Percentiles rank a stretch among this genome's conserved stretches.
Conservation (phyloP, 495 filamentous ascomycete genomes). For the Astrothelium subdiscretum region DNA sequence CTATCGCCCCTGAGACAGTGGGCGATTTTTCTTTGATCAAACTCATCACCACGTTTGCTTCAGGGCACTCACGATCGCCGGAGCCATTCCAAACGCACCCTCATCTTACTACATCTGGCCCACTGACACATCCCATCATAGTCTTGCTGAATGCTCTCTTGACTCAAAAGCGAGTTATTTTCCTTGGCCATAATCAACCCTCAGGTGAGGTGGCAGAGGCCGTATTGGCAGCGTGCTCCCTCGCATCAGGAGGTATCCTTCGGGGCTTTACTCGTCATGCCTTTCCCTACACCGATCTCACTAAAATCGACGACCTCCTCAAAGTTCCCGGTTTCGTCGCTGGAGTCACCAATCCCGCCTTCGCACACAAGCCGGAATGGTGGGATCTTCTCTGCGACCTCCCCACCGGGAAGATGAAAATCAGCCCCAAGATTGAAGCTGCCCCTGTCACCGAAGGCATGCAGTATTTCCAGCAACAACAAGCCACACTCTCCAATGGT, state of each 20-base stretch:
- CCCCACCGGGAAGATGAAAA: constrained; percentile 83
- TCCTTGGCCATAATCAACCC: constrained; percentile 87
- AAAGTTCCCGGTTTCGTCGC: constrained; percentile 96
- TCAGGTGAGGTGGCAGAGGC: constrained; percentile 93
- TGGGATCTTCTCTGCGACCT: constrained; percentile 97
- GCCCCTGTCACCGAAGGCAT: constrained; percentile 72
- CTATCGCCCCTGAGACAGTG: constrained; percentile 87
- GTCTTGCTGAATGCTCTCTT: constrained; percentile 71
- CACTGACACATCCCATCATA: constrained; percentile 66
- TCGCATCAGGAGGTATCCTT: constrained; percentile 90
- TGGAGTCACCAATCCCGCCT: constrained; percentile 93
- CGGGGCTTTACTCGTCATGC: constrained; percentile 93
- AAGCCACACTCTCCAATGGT: background rate
- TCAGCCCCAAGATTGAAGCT: constrained; percentile 67
- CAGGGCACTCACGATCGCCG: constrained; percentile 65
- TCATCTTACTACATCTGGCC: constrained; percentile 85
- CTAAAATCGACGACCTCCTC: constrained; percentile 92
- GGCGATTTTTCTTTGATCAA: constrained; percentile 97
- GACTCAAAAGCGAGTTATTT: constrained; percentile 93
- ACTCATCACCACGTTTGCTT: constrained; percentile 85
- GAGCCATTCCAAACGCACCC: constrained; percentile 75
- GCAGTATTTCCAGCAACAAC: constrained; percentile 66
- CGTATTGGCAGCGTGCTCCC: constrained; percentile 82
- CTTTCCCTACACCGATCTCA: constrained; percentile 96
- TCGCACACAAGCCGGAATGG: constrained; percentile 91